Evolutionary conservation across 345 rosid species (phyloP).

Genomic region (Salix viminalis): DNA sequence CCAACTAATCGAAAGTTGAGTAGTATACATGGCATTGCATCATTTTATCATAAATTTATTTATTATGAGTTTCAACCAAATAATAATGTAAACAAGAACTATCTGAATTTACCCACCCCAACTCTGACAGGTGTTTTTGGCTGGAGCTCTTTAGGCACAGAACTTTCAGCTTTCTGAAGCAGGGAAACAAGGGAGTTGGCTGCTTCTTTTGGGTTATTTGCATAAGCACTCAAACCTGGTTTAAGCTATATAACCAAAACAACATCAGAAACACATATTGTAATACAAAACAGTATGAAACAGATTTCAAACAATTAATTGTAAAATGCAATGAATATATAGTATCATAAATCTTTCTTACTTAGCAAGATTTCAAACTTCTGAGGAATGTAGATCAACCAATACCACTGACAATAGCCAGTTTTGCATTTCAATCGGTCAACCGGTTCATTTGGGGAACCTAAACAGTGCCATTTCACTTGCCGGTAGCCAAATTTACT

Average conservation of each 20-base stretch:
- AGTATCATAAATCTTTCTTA: no score
- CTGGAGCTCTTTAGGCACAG: slow-evolving; percentile 72
- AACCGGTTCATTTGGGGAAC: no score
- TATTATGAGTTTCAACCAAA: background rate
- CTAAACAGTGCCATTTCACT: no score
- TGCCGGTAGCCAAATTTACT: no score
- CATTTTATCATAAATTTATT: background rate
- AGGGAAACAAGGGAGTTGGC: slow-evolving; percentile 62
- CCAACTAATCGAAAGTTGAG: background rate
- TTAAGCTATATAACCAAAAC: slow-evolving; percentile 42
- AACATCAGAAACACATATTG: slow-evolving; percentile 2
- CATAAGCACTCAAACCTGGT: slow-evolving; percentile 85
- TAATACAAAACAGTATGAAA: background rate
- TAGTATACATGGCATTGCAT: background rate
- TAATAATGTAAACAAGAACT: background rate
- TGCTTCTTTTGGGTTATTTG: slow-evolving; percentile 65
- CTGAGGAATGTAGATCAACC: no score
- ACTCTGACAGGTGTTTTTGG: slow-evolving; percentile 93
- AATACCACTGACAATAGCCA: no score
- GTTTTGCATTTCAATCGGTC: no score
- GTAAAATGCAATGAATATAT: no score
- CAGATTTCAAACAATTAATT: background rate
- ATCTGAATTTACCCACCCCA: slow-evolving; percentile 54
- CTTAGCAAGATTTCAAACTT: no score
- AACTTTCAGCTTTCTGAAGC: slow-evolving; percentile 80